Conservation (phyloP, 2,329 filamentous ascomycete species). For the Blastomyces emzantsi region DNA sequence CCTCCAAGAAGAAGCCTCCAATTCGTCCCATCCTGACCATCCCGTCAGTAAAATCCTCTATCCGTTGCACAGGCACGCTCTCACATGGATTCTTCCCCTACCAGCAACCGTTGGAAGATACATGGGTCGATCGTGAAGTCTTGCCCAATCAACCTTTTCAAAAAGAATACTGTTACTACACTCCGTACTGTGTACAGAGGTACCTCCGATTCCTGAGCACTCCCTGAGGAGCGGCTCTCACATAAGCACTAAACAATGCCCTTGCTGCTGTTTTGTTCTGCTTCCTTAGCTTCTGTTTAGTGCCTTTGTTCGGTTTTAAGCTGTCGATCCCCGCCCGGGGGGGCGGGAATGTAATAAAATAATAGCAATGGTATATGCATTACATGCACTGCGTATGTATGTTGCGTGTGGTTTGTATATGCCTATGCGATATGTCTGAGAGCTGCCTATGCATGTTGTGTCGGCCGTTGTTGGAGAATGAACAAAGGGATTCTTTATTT, state of each 20-base stretch:
- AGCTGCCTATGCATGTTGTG: too few species aligned
- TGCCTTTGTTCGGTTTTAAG: not conserved
- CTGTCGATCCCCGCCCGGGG: not conserved
- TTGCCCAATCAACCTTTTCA: not conserved
- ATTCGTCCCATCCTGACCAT: not conserved
- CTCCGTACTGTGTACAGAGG: not conserved
- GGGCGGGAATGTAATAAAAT: not conserved
- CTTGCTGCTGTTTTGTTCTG: not conserved
- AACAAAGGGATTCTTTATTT: too few species aligned
- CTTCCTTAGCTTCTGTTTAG: not conserved
- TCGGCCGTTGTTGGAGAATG: too few species aligned
- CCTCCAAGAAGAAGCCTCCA: not conserved
- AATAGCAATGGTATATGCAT: not conserved
- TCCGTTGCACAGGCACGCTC: too few species aligned
- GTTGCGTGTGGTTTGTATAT: too few species aligned
- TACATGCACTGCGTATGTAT: not conserved
- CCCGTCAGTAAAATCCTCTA: not conserved
- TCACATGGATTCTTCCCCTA: not conserved
- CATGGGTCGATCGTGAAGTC: not conserved
- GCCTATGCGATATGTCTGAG: too few species aligned
- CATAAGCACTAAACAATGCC: not conserved
- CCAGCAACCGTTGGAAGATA: not conserved
- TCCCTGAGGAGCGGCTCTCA: not conserved
- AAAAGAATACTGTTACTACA: too few species aligned
- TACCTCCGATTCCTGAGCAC: not conserved